phyloP scores from a whole-genome alignment of 345 rosid species.

The Cardamine occulta region DNA sequence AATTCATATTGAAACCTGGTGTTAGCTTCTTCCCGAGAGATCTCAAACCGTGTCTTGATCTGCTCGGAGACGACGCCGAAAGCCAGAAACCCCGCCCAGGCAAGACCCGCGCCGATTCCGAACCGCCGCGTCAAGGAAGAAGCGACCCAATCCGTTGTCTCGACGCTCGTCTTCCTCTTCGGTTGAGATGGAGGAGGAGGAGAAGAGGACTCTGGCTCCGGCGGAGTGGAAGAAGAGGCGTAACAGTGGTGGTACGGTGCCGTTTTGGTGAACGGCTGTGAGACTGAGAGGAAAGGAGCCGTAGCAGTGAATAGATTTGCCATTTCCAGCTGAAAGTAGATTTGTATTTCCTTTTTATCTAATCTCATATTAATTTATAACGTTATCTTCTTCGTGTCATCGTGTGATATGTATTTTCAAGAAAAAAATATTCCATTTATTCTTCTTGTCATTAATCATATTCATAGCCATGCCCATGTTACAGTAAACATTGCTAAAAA shows the following conservation, averaged over 20 bases:
- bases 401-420: background rate
- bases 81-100: conserved; percentile 83
- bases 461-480: no score
- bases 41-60: conserved; percentile 81
- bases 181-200: conserved; percentile 48
- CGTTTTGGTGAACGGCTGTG: conserved; percentile 28
- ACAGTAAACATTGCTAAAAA: no score
- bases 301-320: conserved; percentile 30
- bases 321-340: background rate
- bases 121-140: conserved; percentile 81
- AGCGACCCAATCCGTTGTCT: conserved; percentile 87
- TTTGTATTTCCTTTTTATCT: no score
- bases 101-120: conserved; percentile 91
- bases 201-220: conserved; percentile 38
- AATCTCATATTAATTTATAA: no score
- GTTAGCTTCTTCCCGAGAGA: conserved; percentile 75
- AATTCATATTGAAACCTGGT: conserved; percentile 52
- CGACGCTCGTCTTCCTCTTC: conserved; percentile 53
- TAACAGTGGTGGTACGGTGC: conserved; percentile 30
- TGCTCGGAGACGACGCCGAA: conserved; percentile 88
- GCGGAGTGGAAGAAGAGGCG: conserved; percentile 44
- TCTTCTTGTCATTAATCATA: background rate
- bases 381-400: no score
- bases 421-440: background rate
- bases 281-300: conserved; percentile 33